These are phyloP conservation scores for Cryphonectria parasitica DNA, from an alignment of 2,329 filamentous ascomycete species.

Conservation along the genomic window DNA sequence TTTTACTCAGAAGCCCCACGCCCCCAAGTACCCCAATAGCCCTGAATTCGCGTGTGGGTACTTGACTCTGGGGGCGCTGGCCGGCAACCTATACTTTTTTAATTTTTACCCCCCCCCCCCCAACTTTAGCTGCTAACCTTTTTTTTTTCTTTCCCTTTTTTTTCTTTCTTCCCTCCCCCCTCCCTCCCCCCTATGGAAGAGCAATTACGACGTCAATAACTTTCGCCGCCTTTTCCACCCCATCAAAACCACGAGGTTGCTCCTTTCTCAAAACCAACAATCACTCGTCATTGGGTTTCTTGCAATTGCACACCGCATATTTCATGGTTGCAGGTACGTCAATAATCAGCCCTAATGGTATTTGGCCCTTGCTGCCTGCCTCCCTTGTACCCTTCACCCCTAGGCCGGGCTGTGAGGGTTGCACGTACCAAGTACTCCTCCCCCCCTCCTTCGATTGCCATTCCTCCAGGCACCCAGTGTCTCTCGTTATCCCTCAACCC, in stretches of 20 bases:
- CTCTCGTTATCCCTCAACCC: background rate
- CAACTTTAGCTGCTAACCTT: background rate
- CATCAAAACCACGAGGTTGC: background rate
- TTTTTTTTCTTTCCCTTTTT: background rate
- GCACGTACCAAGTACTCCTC: background rate
- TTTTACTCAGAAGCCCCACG: background rate
- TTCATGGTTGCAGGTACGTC: conserved; percentile 5
- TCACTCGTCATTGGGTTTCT: background rate
- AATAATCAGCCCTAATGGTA: background rate
- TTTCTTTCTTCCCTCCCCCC: too few relatives aligned
- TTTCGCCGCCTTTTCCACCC: background rate
- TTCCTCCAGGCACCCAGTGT: background rate
- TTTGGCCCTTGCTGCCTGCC: background rate
- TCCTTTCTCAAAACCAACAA: background rate
- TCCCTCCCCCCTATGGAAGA: background rate
- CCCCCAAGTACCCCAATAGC: background rate
- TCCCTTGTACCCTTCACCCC: background rate
- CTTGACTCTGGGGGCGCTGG: background rate
- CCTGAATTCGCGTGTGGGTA: background rate
- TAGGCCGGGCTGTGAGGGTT: background rate
- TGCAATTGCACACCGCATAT: background rate
- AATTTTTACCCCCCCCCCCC: background rate
- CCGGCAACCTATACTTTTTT: background rate
- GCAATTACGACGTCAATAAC: background rate
- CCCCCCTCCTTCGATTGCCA: background rate